Evolutionary conservation across 768 basidiomycete species (phyloP).

Genomic region (Calocera cornea): DNA sequence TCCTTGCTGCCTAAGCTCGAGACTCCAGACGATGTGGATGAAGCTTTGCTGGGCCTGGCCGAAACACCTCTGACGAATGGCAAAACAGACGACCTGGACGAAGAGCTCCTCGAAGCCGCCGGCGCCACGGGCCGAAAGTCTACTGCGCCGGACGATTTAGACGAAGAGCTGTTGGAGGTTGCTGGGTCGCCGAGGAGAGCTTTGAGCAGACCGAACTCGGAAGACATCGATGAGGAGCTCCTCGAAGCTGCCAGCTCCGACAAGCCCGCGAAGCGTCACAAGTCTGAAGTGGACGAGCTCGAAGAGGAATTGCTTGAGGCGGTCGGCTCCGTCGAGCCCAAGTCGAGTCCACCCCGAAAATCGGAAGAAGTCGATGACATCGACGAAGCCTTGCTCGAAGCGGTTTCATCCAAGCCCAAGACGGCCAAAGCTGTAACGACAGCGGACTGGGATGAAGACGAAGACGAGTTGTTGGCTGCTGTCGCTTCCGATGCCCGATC

Average conservation of each 20-base stretch:
- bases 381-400: background rate
- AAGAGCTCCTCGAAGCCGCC: background rate
- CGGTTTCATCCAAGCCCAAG: background rate
- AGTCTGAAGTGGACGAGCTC: background rate
- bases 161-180: background rate
- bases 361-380: background rate
- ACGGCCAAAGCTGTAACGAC: background rate
- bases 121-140: background rate
- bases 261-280: background rate
- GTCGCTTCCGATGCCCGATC: constrained; percentile 1
- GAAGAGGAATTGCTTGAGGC: background rate
- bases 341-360: background rate
- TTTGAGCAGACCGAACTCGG: background rate
- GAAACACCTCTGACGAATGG: background rate
- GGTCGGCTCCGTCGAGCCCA: background rate
- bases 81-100: background rate
- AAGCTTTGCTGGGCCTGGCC: background rate
- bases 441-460: background rate
- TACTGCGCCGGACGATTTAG: background rate
- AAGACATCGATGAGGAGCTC: background rate
- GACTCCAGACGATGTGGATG: background rate
- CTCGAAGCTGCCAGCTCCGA: constrained; percentile 3
- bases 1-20: background rate
- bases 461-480: background rate
- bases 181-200: background rate